Evolutionary conservation across 2,329 filamentous ascomycete genomes (phyloP).

Genomic region (Ascosphaera acerosa): DNA sequence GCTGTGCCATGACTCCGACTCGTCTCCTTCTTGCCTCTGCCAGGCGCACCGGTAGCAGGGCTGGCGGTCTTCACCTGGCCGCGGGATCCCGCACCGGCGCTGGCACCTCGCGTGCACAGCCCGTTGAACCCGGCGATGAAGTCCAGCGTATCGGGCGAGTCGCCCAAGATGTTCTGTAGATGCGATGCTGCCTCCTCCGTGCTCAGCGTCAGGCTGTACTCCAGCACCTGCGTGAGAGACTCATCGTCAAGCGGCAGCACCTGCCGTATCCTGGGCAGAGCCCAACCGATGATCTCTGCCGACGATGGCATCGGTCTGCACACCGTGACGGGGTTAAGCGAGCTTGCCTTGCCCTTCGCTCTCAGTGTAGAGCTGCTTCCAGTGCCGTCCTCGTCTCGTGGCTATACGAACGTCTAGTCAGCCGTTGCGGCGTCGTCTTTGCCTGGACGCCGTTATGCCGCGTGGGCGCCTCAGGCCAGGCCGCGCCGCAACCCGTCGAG

Average conservation of each 20-base stretch:
- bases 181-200: slow-evolving; percentile 58
- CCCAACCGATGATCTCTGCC: slow-evolving; percentile 29
- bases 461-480: too few species aligned
- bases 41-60: neutral
- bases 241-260: slow-evolving; percentile 67
- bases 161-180: slow-evolving; percentile 67
- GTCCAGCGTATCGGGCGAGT: slow-evolving; percentile 48
- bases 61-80: neutral
- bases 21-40: neutral
- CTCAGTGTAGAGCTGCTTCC: too few species aligned
- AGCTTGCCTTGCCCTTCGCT: too few species aligned
- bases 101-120: slow-evolving; percentile 24
- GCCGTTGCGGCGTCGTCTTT: too few species aligned
- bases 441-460: too few species aligned
- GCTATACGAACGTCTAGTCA: too few species aligned
- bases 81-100: slow-evolving; percentile 3
- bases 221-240: slow-evolving; percentile 59
- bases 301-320: too few species aligned
- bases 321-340: too few species aligned
- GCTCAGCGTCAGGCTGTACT: slow-evolving; percentile 53
- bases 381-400: too few species aligned
- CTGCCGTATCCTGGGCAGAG: slow-evolving; percentile 44
- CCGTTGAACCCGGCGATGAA: slow-evolving; percentile 56
- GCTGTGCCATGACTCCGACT: slow-evolving; percentile 29
- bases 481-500: too few species aligned